Percentiles rank a stretch among this genome's conserved stretches.
These are phyloP conservation scores for Apophysomyces elegans DNA, from an alignment of 371 early-diverging fungal species.

Conservation along the genomic window DNA sequence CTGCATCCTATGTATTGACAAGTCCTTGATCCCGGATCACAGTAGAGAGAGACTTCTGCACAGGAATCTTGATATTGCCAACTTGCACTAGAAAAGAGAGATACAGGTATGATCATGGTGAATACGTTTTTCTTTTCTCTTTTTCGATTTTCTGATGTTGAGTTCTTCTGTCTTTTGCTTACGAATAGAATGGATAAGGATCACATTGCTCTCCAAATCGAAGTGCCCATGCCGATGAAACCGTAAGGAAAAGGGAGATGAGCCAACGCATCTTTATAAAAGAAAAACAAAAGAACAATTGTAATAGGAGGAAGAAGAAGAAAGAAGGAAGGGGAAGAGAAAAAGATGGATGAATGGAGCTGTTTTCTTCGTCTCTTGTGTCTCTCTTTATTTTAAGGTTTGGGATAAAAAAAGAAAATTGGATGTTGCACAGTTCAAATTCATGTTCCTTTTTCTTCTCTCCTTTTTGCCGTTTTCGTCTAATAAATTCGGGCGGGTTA, in stretches of 20 bases:
- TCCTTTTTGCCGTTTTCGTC: slow-evolving; percentile 7
- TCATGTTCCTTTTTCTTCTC: not conserved
- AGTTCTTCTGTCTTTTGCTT: not conserved
- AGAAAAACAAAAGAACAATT: slow-evolving; percentile 12
- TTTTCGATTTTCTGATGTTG: not conserved
- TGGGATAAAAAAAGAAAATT: slow-evolving; percentile 10
- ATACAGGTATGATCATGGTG: not conserved
- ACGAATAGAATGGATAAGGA: slow-evolving; percentile 39
- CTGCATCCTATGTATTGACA: slow-evolving; percentile 50
- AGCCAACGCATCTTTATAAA: not conserved
- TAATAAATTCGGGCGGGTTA: not conserved
- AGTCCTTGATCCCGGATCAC: slow-evolving; percentile 34
- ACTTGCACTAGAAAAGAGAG: slow-evolving; percentile 22
- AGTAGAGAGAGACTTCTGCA: slow-evolving; percentile 43
- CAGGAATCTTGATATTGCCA: slow-evolving; percentile 50
- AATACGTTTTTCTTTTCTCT: not conserved
- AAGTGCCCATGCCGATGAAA: slow-evolving; percentile 19
- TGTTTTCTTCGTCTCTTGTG: not conserved
- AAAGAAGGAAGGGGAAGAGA: no score
- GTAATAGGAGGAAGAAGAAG: not conserved
- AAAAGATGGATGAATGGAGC: no score
- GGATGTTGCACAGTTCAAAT: not conserved
- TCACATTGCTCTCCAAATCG: slow-evolving; percentile 38
- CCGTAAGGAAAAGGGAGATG: not conserved
- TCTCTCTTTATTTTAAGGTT: slow-evolving; percentile 8